Base-by-base conservation (phyloP, 1,284 basidiomycete species). In the Testicularia cyperi region DNA sequence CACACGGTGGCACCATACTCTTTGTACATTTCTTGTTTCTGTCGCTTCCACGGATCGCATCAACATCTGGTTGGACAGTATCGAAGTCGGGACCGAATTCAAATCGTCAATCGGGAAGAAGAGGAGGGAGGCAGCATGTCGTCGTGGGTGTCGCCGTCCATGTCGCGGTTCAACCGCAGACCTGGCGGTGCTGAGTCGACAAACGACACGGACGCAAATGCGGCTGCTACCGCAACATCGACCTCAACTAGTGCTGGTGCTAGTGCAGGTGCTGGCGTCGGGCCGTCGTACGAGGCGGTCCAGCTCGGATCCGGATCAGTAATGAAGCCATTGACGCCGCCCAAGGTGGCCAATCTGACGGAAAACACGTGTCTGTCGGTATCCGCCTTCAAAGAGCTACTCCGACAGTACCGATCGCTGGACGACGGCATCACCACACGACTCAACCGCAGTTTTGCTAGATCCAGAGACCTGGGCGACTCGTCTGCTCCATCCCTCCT, bases 381-480 rank as follows among this genome's bases (percentile, higher is more conserved):
- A 2, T 33, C 47, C n/a, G 61, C 69, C 16, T 72, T 72, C 44
- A 61, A 65, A 36, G 65, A 68, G 18, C 56, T 74, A 6, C 51
- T 74, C 14, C 58, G 68, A 3, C 65, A 72, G 42, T 72, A 73
- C 20, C 65, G 72, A 5, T 40, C 48, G 12, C 41, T 74, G n/a
- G 72, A 74, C 44, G 72, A 74, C 31, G 42, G 54, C 0, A 62
- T 74, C 29, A 72, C 66, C 6, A 68, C 70, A 1, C 64, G 67
- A 0, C 44, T 74, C 18, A 74, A 74, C 30, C 62, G 72, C 2
- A 44, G 36, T 13, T 46, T 64, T 19, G 68, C 72, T 8, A 49
- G 56, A 1, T 68, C 68, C 13, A 54, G 72, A 7, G 66, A 67
- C 2, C 39, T 52, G 2, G 70, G 70, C 12, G 38, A 57, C 19